phyloP scores from a whole-genome alignment of 2,329 filamentous ascomycete species.

The Trichoderma sp. region DNA sequence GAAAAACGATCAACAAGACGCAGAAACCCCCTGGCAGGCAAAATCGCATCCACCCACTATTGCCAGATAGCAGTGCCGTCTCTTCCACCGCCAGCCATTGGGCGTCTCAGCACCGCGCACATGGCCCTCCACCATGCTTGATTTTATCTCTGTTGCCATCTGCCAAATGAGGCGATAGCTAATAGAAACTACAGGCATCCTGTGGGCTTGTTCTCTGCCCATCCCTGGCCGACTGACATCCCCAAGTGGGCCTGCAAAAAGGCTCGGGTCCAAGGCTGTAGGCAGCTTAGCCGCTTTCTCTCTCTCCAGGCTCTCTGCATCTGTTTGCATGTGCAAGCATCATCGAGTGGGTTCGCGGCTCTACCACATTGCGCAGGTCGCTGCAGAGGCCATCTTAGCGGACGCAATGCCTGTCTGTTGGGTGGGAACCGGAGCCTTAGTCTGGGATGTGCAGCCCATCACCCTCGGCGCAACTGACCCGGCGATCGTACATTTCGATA shows the following conservation, averaged over 20 bases:
- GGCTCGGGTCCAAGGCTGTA: conserved; percentile 5
- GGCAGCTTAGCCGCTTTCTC: conserved; percentile 6
- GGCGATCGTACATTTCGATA: not conserved
- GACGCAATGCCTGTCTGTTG: not conserved
- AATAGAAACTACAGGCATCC: not conserved
- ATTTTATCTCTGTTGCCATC: not conserved
- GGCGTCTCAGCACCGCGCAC: conserved; percentile 17
- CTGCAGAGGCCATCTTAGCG: conserved; percentile 2
- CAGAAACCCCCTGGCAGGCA: not conserved
- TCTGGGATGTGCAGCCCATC: not conserved
- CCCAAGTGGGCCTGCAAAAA: conserved; percentile 1
- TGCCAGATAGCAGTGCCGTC: conserved; percentile 6
- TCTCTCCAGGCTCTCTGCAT: not conserved
- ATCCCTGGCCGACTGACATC: conserved; percentile 6
- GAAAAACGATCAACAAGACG: not conserved
- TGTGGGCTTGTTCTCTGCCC: not conserved
- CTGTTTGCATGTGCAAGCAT: conserved; percentile 2
- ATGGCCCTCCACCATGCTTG: conserved; percentile 1
- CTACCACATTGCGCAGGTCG: conserved; percentile 5
- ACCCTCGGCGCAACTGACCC: conserved; percentile 7
- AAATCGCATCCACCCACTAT: not conserved
- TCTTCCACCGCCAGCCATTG: conserved; percentile 22
- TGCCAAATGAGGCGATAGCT: conserved; percentile 12
- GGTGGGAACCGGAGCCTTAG: conserved; percentile 2
- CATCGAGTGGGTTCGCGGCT: not conserved